Percentiles rank a stretch among this genome's conserved stretches.
phyloP scores from a whole-genome alignment of 495 filamentous ascomycete genomes.

The Podospora tetraspora region DNA sequence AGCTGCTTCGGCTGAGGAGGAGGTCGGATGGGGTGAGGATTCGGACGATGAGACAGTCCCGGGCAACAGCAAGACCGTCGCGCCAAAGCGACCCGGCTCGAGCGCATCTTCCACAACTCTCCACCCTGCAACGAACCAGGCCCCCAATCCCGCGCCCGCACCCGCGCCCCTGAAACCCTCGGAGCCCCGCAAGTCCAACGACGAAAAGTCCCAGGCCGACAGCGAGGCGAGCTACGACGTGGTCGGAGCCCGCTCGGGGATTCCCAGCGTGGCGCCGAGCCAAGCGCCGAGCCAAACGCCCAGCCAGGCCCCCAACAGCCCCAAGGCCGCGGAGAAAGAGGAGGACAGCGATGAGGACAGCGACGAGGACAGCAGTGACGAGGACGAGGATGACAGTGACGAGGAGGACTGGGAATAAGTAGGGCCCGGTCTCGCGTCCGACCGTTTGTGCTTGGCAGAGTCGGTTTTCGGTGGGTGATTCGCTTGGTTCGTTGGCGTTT shows the following conservation, averaged over 20 bases:
- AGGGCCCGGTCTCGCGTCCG: not conserved
- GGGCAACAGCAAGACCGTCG: slow-evolving; percentile 24
- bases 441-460: slow-evolving; percentile 6
- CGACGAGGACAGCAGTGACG: slow-evolving; percentile 55
- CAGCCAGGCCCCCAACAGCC: slow-evolving; percentile 59
- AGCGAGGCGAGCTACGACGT: slow-evolving; percentile 94
- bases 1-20: slow-evolving; percentile 63
- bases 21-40: slow-evolving; percentile 78
- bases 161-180: slow-evolving; percentile 47
- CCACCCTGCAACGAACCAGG: slow-evolving; percentile 31
- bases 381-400: slow-evolving; percentile 41
- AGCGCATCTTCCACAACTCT: slow-evolving; percentile 50
- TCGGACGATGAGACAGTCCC: slow-evolving; percentile 20
- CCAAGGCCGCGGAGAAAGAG: slow-evolving; percentile 52
- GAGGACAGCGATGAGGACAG: slow-evolving; percentile 55
- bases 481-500: slow-evolving; percentile 6
- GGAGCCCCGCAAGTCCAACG: slow-evolving; percentile 74
- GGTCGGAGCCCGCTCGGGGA: slow-evolving; percentile 67
- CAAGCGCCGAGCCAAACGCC: not conserved
- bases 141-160: not conserved
- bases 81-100: slow-evolving; percentile 36
- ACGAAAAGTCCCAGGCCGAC: slow-evolving; percentile 76
- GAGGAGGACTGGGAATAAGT: slow-evolving; percentile 79
- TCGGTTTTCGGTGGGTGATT: slow-evolving; percentile 7
- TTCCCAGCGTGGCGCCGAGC: slow-evolving; percentile 65